Conservation (phyloP, 441 rosid species). For the Syzygium malaccense region DNA sequence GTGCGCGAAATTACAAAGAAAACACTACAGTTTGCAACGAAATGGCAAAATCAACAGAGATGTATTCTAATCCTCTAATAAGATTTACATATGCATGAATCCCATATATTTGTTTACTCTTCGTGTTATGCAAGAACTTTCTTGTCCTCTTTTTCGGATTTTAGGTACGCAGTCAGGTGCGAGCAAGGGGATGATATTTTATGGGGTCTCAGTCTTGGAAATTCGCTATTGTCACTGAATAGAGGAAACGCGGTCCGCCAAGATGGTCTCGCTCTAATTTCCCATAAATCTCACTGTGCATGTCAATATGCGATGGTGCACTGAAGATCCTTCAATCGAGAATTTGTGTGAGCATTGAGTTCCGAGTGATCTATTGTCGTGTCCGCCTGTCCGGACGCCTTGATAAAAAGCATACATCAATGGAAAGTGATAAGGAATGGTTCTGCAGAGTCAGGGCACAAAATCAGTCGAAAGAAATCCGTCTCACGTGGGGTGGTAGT, state of each 20-base stretch:
- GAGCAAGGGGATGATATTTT: constrained; percentile 23
- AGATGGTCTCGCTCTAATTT: background rate
- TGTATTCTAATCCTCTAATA: background rate
- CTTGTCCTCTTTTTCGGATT: background rate
- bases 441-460: background rate
- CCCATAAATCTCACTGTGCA: background rate
- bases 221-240: background rate
- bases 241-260: background rate
- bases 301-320: background rate
- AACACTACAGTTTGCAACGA: background rate
- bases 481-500: background rate
- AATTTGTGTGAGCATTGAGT: background rate
- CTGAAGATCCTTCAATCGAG: background rate
- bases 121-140: background rate
- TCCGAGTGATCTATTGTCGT: background rate
- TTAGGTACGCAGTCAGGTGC: constrained; percentile 33
- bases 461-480: background rate
- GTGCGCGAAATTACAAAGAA: too few relatives aligned
- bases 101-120: background rate
- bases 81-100: background rate
- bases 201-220: background rate
- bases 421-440: background rate
- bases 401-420: background rate
- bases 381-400: background rate
- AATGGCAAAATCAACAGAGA: background rate